Conservation (phyloP, 2,329 filamentous ascomycete genomes). For the Venturia effusa region DNA sequence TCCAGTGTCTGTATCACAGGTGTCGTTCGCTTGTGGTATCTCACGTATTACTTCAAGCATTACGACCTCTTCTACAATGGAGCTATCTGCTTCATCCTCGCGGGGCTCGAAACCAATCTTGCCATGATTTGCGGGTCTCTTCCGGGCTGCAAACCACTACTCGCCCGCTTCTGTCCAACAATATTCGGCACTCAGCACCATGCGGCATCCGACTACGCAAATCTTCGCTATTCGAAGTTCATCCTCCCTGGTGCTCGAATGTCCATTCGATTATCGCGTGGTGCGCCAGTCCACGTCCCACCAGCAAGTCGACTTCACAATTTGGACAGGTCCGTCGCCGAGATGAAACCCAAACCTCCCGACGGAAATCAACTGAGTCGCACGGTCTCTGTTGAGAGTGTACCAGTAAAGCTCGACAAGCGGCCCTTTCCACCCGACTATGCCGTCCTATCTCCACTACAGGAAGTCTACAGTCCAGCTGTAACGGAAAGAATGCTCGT, state of each 20-base stretch:
- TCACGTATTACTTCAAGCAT: slow-evolving; percentile 18
- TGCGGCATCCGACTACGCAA: background rate
- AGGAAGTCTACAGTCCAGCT: background rate
- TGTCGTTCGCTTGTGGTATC: slow-evolving; percentile 21
- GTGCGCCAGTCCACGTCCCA: background rate
- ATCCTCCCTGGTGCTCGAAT: background rate
- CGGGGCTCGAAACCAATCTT: slow-evolving; percentile 20
- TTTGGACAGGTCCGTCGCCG: background rate
- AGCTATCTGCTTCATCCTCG: slow-evolving; percentile 19
- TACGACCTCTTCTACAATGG: slow-evolving; percentile 22
- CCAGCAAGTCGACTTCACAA: background rate
- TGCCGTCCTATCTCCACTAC: background rate
- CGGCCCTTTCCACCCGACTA: background rate
- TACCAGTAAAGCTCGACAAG: background rate
- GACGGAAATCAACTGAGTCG: background rate
- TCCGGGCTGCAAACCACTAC: slow-evolving; percentile 22
- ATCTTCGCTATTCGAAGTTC: background rate
- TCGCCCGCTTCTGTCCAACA: slow-evolving; percentile 19
- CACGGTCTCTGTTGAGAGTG: background rate
- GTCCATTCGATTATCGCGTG: slow-evolving; percentile 1
- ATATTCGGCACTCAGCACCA: slow-evolving; percentile 16
- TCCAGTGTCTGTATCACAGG: slow-evolving; percentile 21
- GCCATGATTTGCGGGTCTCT: slow-evolving; percentile 24
- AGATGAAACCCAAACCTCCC: background rate
- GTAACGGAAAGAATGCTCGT: background rate